A percentile compares a stretch with the other conserved stretches of the same genome.
Conservation (phyloP, 805 yeast genomes). For the Candida corydali region DNA sequence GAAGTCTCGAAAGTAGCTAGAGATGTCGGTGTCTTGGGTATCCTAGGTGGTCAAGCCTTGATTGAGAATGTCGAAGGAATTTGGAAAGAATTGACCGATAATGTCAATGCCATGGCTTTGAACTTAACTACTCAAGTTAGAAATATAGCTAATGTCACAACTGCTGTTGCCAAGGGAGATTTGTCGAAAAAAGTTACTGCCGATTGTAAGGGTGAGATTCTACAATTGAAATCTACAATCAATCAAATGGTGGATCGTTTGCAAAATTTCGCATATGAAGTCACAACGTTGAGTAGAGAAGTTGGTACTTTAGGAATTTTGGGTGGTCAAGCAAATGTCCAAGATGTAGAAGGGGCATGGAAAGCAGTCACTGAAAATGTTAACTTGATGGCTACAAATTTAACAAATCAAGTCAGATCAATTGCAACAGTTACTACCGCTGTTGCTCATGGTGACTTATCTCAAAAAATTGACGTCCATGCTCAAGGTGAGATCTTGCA, state of each 20-base stretch:
- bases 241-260: constrained; percentile 51
- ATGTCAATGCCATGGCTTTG: constrained; percentile 86
- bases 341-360: constrained; percentile 50
- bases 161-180: constrained; percentile 84
- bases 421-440: constrained; percentile 90
- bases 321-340: constrained; percentile 51
- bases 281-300: constrained; percentile 43
- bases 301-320: constrained; percentile 45
- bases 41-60: constrained; percentile 83
- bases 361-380: constrained; percentile 47
- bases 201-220: constrained; percentile 67
- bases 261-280: constrained; percentile 44
- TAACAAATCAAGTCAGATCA: constrained; percentile 75
- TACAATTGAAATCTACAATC: constrained; percentile 44
- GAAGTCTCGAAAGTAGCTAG: constrained; percentile 85
- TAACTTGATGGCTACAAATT: constrained; percentile 45
- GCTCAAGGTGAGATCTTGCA: constrained; percentile 90
- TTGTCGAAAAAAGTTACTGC: constrained; percentile 79
- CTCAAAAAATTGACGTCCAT: constrained; percentile 81
- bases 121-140: constrained; percentile 86
- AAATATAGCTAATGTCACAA: constrained; percentile 81
- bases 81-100: constrained; percentile 84
- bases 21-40: constrained; percentile 87
- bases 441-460: constrained; percentile 84
- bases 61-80: constrained; percentile 79